These are phyloP conservation scores for Cornus controversa DNA, from an alignment of 148 eudicot species.

Conservation along the genomic window DNA sequence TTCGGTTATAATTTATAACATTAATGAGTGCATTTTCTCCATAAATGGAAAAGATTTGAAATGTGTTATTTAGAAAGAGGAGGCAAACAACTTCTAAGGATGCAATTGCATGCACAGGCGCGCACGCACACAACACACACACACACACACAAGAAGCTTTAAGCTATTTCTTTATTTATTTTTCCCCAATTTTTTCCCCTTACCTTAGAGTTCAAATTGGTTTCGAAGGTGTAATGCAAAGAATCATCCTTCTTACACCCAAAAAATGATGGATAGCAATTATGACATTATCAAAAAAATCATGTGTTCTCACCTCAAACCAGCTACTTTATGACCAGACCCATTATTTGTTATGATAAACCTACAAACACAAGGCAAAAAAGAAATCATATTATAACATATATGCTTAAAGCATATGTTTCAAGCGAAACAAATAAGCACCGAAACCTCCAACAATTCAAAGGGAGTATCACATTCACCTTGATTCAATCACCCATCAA, in stretches of 20 bases:
- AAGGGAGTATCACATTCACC: too few relatives aligned
- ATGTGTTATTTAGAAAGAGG: background rate
- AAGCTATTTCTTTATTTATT: background rate
- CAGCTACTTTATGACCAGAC: conserved; percentile 75
- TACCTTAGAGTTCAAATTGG: background rate
- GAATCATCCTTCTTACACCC: background rate
- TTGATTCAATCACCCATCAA: background rate
- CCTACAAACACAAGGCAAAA: conserved; percentile 33
- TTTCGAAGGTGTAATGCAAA: background rate
- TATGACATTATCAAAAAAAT: background rate
- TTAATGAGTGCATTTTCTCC: background rate
- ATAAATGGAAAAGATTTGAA: background rate
- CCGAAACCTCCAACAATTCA: too few relatives aligned
- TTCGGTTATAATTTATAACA: background rate
- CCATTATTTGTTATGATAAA: conserved; percentile 91
- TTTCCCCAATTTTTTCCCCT: background rate
- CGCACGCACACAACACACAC: too few relatives aligned
- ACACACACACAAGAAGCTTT: too few relatives aligned
- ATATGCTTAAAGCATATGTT: too few relatives aligned
- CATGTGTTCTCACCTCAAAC: conserved; percentile 52
- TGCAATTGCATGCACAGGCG: background rate
- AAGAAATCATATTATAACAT: background rate
- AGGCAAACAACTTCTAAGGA: background rate
- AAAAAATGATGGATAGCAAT: background rate
- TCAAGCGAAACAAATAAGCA: too few relatives aligned